These are phyloP conservation scores for Nematodospora anomalae DNA, from an alignment of 1,139 yeast genomes.

Conservation along the genomic window DNA sequence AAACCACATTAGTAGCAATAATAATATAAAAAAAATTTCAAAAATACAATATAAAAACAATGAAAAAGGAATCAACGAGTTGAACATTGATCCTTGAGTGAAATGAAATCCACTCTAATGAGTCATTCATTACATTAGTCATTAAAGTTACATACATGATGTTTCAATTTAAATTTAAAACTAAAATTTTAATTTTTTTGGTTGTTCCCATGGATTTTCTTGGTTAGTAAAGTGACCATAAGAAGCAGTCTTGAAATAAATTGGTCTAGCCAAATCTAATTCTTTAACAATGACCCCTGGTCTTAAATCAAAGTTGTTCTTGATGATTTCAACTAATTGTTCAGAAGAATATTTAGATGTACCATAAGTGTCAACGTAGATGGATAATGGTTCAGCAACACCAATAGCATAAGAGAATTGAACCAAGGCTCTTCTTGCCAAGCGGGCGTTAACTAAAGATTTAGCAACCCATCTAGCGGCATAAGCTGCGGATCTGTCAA, in stretches of 20 bases:
- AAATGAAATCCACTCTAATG: constrained; percentile 20
- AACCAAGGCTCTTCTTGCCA: constrained; percentile 96
- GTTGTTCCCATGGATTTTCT: constrained; percentile 55
- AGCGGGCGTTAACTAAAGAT: constrained; percentile 90
- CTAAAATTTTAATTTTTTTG: constrained; percentile 82
- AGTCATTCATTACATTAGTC: constrained; percentile 52
- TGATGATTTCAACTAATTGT: constrained; percentile 86
- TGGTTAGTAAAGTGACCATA: constrained; percentile 99
- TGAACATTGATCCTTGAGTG: constrained; percentile 43
- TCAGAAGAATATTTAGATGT: constrained; percentile 87
- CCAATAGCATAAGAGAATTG: constrained; percentile 99
- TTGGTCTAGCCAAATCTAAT: constrained; percentile 97
- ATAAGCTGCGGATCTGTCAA: constrained; percentile 99
- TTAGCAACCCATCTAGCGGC: constrained; percentile 99
- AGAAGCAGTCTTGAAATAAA: constrained; percentile 97
- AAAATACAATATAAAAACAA: constrained; percentile 12
- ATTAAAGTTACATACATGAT: constrained; percentile 21
- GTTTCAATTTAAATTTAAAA: constrained; percentile 6
- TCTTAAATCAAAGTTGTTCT: constrained; percentile 95
- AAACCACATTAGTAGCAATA: neutral
- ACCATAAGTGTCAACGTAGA: constrained; percentile 97
- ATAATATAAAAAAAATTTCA: neutral
- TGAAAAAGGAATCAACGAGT: constrained; percentile 41
- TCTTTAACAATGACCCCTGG: constrained; percentile 99
- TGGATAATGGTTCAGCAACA: constrained; percentile 98